Base-by-base conservation (phyloP, 2,329 filamentous ascomycete genomes). In the Penicillium hordei region DNA sequence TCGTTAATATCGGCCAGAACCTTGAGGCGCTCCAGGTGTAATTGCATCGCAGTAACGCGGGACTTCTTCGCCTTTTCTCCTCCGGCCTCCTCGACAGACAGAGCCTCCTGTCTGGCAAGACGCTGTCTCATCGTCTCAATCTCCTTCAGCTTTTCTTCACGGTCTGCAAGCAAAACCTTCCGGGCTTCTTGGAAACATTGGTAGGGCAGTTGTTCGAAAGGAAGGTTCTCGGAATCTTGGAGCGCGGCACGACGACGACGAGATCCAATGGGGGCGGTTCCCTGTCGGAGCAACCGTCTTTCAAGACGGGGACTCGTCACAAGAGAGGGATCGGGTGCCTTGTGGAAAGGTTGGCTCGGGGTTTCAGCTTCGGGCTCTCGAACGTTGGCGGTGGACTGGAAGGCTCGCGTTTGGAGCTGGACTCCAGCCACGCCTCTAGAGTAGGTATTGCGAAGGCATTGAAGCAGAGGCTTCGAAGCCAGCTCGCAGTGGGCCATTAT, bases 161-260 rank as follows among this genome's bases (percentile, higher is more conserved):
- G 86, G 73, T 99, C 94, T 54, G 85, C 85, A 52, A 86, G 82
- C 55, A 99, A 80, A 48, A 97, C 78, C 73, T 91, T 90, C 62
- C 93, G 86, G 40, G 94, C 94, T 79, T 97, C 93, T 78, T 99
- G 94, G 80, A 97, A 99, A 77, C 91, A 94, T 82, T 97, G 93
- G 79, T 95, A 99, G 19, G 94, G 94, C 65, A 99, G 81, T 72
- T 93, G 89, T 79, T 96, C 91, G 72, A 99, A 97, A 27, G 93
- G 91, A 49, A 96, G 79, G 68, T 88, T 83, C 61, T 82, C 62
- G 79, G 83, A 67, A 79, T 84, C 69, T 82, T 78, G 86, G 60
- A 93, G 75, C 29, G 89, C 89, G 29, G 86, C 85, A 72, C 93
- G 88, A 62, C 93, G 88, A 81, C 93, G 86, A 67, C 93, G 87